Evolutionary conservation across 805 yeast species (phyloP).

Genomic region (Nakazawaea pomicola): DNA sequence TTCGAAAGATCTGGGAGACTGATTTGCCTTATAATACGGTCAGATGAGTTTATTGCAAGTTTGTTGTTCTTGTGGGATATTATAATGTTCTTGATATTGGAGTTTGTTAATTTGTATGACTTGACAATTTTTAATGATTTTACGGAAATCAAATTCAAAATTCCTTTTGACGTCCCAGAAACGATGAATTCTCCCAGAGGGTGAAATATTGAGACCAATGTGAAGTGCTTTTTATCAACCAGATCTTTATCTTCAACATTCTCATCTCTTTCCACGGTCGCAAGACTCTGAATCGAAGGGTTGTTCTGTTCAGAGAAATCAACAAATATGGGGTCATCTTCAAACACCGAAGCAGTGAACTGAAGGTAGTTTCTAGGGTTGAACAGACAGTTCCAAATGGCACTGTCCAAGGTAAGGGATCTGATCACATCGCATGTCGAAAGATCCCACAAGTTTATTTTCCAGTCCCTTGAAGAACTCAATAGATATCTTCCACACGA

Average conservation of each 20-base stretch:
- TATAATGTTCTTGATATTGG: slow-evolving; percentile 66
- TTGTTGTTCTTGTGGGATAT: slow-evolving; percentile 55
- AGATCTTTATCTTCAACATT: slow-evolving; percentile 15
- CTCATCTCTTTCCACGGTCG: slow-evolving; percentile 20
- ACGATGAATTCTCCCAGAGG: slow-evolving; percentile 53
- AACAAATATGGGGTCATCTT: slow-evolving; percentile 53
- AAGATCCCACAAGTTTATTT: slow-evolving; percentile 76
- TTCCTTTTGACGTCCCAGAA: slow-evolving; percentile 80
- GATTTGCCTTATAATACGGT: slow-evolving; percentile 65
- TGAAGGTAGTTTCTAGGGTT: slow-evolving; percentile 41
- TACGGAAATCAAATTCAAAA: slow-evolving; percentile 47
- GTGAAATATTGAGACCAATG: slow-evolving; percentile 47
- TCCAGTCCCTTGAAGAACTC: slow-evolving; percentile 79
- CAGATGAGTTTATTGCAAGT: slow-evolving; percentile 72
- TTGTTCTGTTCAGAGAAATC: slow-evolving; percentile 26
- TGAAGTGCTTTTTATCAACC: slow-evolving; percentile 28
- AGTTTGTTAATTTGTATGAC: slow-evolving; percentile 53
- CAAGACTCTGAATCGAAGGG: slow-evolving; percentile 11
- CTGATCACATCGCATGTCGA: slow-evolving; percentile 33
- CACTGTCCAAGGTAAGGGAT: slow-evolving; percentile 53
- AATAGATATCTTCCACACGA: slow-evolving; percentile 62
- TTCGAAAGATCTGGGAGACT: slow-evolving; percentile 37
- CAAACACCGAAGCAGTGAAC: slow-evolving; percentile 63
- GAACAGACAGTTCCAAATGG: slow-evolving; percentile 66
- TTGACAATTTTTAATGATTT: slow-evolving; percentile 31